Conservation (phyloP, 306 rosid genomes). For the Malus sylvestris region DNA sequence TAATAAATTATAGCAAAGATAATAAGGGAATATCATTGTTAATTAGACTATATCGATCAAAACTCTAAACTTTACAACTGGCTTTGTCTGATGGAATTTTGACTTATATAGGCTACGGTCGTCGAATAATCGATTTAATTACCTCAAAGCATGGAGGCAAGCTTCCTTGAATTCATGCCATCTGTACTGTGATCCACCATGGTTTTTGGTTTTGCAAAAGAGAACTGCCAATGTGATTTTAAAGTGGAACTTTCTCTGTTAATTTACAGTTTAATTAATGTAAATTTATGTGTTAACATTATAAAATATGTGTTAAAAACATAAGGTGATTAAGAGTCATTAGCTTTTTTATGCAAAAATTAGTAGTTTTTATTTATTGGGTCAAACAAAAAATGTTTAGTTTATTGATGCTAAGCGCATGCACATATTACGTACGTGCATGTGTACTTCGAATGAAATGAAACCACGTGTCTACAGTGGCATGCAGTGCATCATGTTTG, state of each 20-base stretch:
- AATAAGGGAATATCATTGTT: not conserved
- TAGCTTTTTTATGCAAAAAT: too few relatives aligned
- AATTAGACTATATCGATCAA: not conserved
- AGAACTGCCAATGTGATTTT: too few relatives aligned
- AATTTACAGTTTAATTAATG: too few relatives aligned
- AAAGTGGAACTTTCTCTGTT: too few relatives aligned
- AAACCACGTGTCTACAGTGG: constrained; percentile 6
- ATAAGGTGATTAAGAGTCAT: accelerated
- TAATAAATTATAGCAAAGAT: not conserved
- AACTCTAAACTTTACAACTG: not conserved
- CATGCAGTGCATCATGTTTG: not conserved
- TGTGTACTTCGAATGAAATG: not conserved
- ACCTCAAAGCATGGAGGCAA: not conserved
- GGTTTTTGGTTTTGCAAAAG: not conserved
- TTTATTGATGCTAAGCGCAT: not conserved
- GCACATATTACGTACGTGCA: not conserved
- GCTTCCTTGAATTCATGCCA: not conserved
- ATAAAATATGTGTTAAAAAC: too few relatives aligned
- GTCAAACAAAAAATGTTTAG: not conserved
- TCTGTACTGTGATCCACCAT: not conserved
- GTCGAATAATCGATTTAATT: not conserved
- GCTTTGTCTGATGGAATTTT: not conserved
- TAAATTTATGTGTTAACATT: too few relatives aligned
- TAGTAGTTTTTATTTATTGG: not conserved
- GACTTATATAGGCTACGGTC: not conserved